These are phyloP conservation scores for Aeschynomene evenia DNA, from an alignment of 306 rosid species.

Conservation along the genomic window DNA sequence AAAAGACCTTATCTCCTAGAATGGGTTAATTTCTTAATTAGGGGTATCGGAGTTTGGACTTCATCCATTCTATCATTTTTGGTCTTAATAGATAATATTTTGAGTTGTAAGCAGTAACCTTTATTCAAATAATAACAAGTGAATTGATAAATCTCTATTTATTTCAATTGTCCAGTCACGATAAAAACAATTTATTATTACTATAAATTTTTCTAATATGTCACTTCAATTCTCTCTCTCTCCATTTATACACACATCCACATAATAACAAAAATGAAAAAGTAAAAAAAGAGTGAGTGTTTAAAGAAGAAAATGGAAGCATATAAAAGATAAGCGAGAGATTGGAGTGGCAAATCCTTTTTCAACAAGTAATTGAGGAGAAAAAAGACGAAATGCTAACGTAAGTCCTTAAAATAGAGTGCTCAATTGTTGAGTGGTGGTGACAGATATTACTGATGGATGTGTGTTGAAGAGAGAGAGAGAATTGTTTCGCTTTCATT, in stretches of 20 bases:
- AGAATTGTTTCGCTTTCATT: background rate
- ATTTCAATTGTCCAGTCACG: too few species aligned
- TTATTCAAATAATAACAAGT: background rate
- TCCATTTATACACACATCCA: too few species aligned
- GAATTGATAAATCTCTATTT: background rate
- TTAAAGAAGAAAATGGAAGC: background rate
- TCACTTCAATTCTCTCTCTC: background rate
- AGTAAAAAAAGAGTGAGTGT: background rate
- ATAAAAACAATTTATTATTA: background rate
- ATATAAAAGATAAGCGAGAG: conserved; percentile 20
- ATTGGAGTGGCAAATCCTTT: conserved; percentile 28
- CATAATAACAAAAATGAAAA: background rate
- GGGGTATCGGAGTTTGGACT: too few species aligned
- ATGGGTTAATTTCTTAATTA: too few species aligned
- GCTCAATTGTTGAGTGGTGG: background rate
- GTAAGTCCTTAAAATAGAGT: conserved; percentile 7
- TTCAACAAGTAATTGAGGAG: conserved; percentile 1
- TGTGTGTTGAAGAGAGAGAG: background rate
- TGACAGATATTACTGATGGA: background rate
- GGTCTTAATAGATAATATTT: too few species aligned
- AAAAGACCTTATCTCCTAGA: too few species aligned
- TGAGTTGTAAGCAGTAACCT: too few species aligned
- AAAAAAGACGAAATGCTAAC: background rate
- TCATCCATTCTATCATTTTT: too few species aligned
- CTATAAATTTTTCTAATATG: background rate